Percentiles rank a stretch among this genome's conserved stretches.
Evolutionary conservation across 2,329 filamentous ascomycete species (phyloP).

Genomic region (Botrytis pseudocinerea): DNA sequence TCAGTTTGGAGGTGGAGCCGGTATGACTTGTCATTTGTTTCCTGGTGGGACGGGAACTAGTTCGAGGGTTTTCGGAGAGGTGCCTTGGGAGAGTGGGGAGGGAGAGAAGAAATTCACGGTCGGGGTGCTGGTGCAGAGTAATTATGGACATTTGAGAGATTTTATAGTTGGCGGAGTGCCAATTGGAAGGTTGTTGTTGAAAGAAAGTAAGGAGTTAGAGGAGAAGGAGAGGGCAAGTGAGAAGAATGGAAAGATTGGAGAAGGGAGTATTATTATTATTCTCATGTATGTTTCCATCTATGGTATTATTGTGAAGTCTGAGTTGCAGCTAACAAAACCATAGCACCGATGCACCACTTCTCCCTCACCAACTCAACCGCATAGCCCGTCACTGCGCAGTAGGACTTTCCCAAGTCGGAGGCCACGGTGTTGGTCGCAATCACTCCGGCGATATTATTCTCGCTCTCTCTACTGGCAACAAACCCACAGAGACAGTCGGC

Average conservation of each 20-base stretch:
- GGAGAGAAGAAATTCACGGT: slow-evolving; percentile 53
- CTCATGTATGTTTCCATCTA: slow-evolving; percentile 44
- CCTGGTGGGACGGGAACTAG: slow-evolving; percentile 67
- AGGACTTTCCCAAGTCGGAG: slow-evolving; percentile 59
- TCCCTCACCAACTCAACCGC: slow-evolving; percentile 56
- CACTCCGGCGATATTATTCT: slow-evolving; percentile 67
- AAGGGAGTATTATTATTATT: slow-evolving; percentile 62
- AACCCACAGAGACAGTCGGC: slow-evolving; percentile 31
- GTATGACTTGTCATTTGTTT: slow-evolving; percentile 66
- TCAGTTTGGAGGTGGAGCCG: slow-evolving; percentile 65
- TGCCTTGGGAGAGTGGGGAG: slow-evolving; percentile 36
- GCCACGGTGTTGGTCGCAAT: slow-evolving; percentile 55
- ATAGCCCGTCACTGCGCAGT: slow-evolving; percentile 62
- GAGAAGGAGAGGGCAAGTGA: slow-evolving; percentile 32
- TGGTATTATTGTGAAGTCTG: rapidly evolving
- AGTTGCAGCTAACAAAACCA: slow-evolving; percentile 7
- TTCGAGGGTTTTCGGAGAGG: slow-evolving; percentile 55
- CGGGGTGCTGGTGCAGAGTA: slow-evolving; percentile 63
- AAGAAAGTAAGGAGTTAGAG: slow-evolving; percentile 39
- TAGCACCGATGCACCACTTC: slow-evolving; percentile 59
- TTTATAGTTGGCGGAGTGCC: slow-evolving; percentile 62
- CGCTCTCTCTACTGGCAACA: slow-evolving; percentile 63
- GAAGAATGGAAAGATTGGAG: slow-evolving; percentile 49
- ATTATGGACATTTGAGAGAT: slow-evolving; percentile 60
- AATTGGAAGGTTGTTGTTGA: slow-evolving; percentile 57